These are phyloP conservation scores for Ceratocystiopsis minuta DNA, from an alignment of 2,329 filamentous ascomycete species.

Conservation along the genomic window DNA sequence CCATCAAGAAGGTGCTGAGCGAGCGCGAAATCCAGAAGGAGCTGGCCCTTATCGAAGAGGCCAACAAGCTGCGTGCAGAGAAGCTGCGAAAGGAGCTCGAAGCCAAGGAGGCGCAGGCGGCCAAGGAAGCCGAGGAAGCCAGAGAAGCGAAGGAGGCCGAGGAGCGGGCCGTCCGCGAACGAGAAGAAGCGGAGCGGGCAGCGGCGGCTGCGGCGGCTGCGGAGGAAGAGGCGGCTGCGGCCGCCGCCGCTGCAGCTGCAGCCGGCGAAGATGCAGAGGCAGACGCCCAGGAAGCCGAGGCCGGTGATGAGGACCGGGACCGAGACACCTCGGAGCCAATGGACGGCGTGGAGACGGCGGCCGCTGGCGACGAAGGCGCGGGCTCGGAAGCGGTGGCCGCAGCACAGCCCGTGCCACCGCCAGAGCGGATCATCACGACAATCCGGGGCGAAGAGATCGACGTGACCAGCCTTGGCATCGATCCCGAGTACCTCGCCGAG, in stretches of 20 bases:
- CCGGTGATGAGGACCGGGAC: neutral
- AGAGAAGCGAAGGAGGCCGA: conserved; percentile 54
- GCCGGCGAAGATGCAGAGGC: conserved; percentile 17
- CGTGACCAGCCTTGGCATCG: conserved; percentile 86
- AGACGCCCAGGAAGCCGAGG: conserved; percentile 13
- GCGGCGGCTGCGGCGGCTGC: conserved; percentile 43
- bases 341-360: conserved; percentile 21
- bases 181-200: conserved; percentile 55
- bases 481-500: conserved; percentile 86
- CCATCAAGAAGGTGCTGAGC: conserved; percentile 64
- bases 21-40: conserved; percentile 41
- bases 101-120: conserved; percentile 47
- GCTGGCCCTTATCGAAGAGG: conserved; percentile 11
- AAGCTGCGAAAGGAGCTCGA: conserved; percentile 37
- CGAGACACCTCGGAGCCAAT: conserved; percentile 34
- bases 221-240: conserved; percentile 37
- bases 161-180: conserved; percentile 43
- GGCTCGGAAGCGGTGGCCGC: neutral
- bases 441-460: conserved; percentile 79
- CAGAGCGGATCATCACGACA: conserved; percentile 52
- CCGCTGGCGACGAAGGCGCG: neutral
- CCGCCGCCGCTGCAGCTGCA: conserved; percentile 25
- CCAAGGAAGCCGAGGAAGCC: conserved; percentile 9
- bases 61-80: conserved; percentile 21
- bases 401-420: neutral